Base-by-base conservation (phyloP, 2,329 filamentous ascomycete species). In the Colletotrichum horii region DNA sequence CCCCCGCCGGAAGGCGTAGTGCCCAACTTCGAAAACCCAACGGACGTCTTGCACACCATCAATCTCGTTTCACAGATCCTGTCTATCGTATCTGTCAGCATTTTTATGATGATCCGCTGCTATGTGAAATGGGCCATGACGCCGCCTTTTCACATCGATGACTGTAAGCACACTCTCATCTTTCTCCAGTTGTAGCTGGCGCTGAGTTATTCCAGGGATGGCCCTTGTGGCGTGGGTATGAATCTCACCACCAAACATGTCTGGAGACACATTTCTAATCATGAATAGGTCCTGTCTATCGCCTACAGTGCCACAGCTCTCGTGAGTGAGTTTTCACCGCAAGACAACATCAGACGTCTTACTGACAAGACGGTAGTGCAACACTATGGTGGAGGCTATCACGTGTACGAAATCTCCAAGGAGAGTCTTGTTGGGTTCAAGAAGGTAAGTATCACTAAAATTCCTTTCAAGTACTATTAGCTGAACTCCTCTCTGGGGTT, bases 371-470 rank as follows among this genome's bases (percentile, higher is more conserved):
- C 9, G 11, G 4, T 79, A 82, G 78, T 69, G 77, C 77, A 55
- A 28, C 38, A 80, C 19, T 81, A 83, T 70, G 85, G 84, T 55
- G 85, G 84, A 43, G 85, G 85, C 4, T 72, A 82, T 19, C 82
- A 87, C 69, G 75, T 80, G 36, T 79, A 78, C 74, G 82, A 86
- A 30, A 82, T 86, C 7, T 76, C 79, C 2, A 70, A 77, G 2
- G 76, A 79, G 4, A 15, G 85, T 7, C 77, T 82, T 4, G 77
- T 83, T 15, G 75, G 78, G 4, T 88, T 85, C 69, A 78, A 82
- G n/a, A 82, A 86, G 78, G 85, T 85, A 70, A 48, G 71, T 62
- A 16, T n/a, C 62, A 8, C 36, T 2, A 19, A 38, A 14, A 19
- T 5, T 8, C 36, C 5, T 4, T 2, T 36, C 12, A 14, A 0